Evolutionary conservation across 2,329 filamentous ascomycete genomes (phyloP).

Genomic region (Colletotrichum camelliae): DNA sequence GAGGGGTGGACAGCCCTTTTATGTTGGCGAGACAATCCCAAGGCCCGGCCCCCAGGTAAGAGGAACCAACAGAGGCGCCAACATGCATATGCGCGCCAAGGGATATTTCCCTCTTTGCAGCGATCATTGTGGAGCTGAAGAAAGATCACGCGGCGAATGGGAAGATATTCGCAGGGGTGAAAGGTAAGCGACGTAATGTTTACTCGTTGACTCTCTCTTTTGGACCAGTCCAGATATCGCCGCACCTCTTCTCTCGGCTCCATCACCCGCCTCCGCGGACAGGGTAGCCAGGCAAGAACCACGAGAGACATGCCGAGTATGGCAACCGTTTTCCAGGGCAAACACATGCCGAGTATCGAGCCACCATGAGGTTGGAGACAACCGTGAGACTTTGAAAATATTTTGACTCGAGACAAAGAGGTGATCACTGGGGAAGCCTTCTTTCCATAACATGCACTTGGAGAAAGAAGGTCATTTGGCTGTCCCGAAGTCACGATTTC

Average conservation of each 20-base stretch:
- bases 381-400: no score
- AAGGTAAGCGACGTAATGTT: neutral
- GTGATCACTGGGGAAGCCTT: no score
- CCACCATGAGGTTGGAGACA: neutral
- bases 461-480: no score
- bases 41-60: no score
- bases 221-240: neutral
- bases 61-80: neutral
- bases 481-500: neutral
- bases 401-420: no score
- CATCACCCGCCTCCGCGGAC: neutral
- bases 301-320: neutral
- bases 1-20: neutral
- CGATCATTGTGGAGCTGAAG: neutral
- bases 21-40: neutral
- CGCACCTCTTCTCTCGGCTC: neutral
- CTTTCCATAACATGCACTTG: no score
- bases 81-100: neutral
- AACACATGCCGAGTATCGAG: neutral
- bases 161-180: neutral
- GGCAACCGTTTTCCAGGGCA: neutral
- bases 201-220: neutral
- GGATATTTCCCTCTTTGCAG: neutral
- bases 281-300: neutral
- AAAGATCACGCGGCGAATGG: neutral